Conservation (phyloP, 164 flowering plant genomes). For the Nelumbo lutea region DNA sequence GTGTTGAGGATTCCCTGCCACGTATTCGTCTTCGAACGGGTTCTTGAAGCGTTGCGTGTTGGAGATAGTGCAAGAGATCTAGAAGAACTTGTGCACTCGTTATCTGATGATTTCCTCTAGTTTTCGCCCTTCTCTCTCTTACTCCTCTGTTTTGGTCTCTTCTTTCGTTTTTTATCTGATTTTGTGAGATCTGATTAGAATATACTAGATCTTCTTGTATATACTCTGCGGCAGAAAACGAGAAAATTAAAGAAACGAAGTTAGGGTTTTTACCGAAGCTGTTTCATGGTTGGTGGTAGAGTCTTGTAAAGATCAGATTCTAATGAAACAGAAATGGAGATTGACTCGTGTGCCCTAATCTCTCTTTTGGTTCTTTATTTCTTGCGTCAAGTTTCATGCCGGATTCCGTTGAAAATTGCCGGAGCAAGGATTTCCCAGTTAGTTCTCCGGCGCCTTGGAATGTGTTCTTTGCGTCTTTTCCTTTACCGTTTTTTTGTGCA, state of each 20-base stretch:
- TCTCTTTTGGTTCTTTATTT: not conserved
- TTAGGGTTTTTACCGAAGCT: not conserved
- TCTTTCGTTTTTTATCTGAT: too few relatives aligned
- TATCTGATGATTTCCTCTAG: too few relatives aligned
- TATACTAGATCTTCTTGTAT: not conserved
- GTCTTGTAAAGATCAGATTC: not conserved
- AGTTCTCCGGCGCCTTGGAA: too few relatives aligned
- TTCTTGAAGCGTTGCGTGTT: conserved; percentile 48
- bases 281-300: not conserved
- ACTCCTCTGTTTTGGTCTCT: too few relatives aligned
- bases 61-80: too few relatives aligned
- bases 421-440: too few relatives aligned
- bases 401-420: too few relatives aligned
- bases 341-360: not conserved
- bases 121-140: not conserved
- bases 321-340: not conserved
- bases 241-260: not conserved
- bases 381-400: not conserved
- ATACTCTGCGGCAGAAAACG: not conserved
- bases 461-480: too few relatives aligned
- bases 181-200: too few relatives aligned
- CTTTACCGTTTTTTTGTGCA: too few relatives aligned
- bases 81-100: conserved; percentile 16
- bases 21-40: conserved; percentile 64
- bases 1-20: conserved; percentile 82